These are phyloP conservation scores for Backusella australiensis DNA, from an alignment of 192 early-diverging fungal species.

Conservation along the genomic window DNA sequence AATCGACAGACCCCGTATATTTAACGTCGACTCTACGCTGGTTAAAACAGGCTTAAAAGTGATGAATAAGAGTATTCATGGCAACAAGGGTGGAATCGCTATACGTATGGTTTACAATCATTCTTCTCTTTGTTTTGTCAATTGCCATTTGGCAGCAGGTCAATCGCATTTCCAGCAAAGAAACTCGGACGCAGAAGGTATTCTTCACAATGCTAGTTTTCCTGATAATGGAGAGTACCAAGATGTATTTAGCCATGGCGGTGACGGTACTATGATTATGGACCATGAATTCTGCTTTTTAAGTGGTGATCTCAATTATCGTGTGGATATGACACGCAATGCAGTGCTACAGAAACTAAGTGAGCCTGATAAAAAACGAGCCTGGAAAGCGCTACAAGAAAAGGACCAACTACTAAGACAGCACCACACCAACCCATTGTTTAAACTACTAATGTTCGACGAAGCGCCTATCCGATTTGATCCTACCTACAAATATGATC, in stretches of 20 bases:
- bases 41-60: slow-evolving; percentile 91
- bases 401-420: slow-evolving; percentile 63
- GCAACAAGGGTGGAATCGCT: slow-evolving; percentile 88
- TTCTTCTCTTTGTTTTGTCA: slow-evolving; percentile 82
- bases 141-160: slow-evolving; percentile 84
- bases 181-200: slow-evolving; percentile 70
- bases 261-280: slow-evolving; percentile 83
- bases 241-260: slow-evolving; percentile 68
- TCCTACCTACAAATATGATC: slow-evolving; percentile 98
- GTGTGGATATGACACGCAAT: slow-evolving; percentile 72
- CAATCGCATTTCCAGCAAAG: slow-evolving; percentile 69
- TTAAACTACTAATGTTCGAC: slow-evolving; percentile 72
- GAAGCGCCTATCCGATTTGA: slow-evolving; percentile 81
- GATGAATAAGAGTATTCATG: slow-evolving; percentile 64
- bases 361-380: slow-evolving; percentile 17
- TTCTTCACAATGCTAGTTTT: slow-evolving; percentile 52
- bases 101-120: slow-evolving; percentile 75
- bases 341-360: slow-evolving; percentile 51
- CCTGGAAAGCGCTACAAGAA: slow-evolving; percentile 53
- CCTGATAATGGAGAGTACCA: slow-evolving; percentile 31
- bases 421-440: slow-evolving; percentile 55
- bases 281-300: slow-evolving; percentile 76
- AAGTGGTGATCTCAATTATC: slow-evolving; percentile 96
- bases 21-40: slow-evolving; percentile 60
- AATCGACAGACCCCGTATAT: slow-evolving; percentile 48